Percentiles rank a stretch among this genome's conserved stretches.
phyloP scores from a whole-genome alignment of 371 early-diverging fungal species.

The Circinella umbellata region DNA sequence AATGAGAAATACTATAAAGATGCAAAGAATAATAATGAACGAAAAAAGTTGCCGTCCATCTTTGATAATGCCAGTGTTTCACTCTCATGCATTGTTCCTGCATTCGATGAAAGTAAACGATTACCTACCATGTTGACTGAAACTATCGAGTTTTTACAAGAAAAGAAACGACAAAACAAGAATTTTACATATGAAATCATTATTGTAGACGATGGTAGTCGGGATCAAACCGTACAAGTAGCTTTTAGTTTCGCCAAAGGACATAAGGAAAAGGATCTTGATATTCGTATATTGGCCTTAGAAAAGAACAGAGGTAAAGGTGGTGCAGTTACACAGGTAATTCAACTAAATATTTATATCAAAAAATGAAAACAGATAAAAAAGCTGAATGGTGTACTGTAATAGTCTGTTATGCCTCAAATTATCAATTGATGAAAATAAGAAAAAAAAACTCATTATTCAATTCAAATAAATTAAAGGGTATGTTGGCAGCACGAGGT shows the following conservation, averaged over 20 bases:
- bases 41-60: conserved; percentile 37
- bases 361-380: too few species aligned
- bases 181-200: conserved; percentile 82
- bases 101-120: conserved; percentile 89
- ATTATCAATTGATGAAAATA: too few species aligned
- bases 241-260: conserved; percentile 71
- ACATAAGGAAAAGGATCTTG: conserved; percentile 35
- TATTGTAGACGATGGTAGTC: conserved; percentile 91
- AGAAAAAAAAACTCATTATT: neutral
- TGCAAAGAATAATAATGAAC: conserved; percentile 34
- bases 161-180: conserved; percentile 37
- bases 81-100: conserved; percentile 89
- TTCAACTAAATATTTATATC: neutral
- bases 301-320: conserved; percentile 94
- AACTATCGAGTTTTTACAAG: conserved; percentile 68
- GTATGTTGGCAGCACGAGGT: conserved; percentile 84
- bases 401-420: too few species aligned
- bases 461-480: conserved; percentile 48
- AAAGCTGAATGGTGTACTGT: too few species aligned
- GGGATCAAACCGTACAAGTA: conserved; percentile 74
- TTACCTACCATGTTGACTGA: conserved; percentile 87
- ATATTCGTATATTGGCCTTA: conserved; percentile 78
- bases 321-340: conserved; percentile 91
- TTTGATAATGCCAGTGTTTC: conserved; percentile 57
- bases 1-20: conserved; percentile 58